Conservation (phyloP, 2,329 filamentous ascomycete genomes). For the Penicillium palitans region DNA sequence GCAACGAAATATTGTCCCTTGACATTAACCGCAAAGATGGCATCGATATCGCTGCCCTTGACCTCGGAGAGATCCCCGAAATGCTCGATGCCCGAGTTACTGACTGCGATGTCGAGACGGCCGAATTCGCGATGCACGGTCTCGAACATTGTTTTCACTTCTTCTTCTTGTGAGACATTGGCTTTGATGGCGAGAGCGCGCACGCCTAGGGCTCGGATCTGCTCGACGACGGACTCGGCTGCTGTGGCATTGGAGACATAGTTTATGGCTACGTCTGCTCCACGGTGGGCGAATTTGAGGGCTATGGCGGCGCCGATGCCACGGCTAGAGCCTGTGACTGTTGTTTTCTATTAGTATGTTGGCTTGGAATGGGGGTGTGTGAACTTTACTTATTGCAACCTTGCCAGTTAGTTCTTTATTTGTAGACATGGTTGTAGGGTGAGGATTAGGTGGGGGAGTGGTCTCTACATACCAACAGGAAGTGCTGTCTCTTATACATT, state of each 20-base stretch:
- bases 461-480: too few relatives aligned
- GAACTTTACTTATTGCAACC: conserved; percentile 20
- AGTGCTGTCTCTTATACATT: neutral
- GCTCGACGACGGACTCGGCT: conserved; percentile 15
- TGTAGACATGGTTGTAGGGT: conserved; percentile 13
- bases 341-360: neutral
- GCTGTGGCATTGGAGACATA: conserved; percentile 16
- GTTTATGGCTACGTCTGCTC: conserved; percentile 23
- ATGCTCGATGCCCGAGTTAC: conserved; percentile 27
- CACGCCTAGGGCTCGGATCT: conserved; percentile 16
- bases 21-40: conserved; percentile 24
- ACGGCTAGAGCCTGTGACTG: conserved; percentile 25
- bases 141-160: conserved; percentile 21
- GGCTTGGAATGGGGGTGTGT: neutral
- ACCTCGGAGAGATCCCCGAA: conserved; percentile 17
- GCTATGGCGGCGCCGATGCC: conserved; percentile 26
- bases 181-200: conserved; percentile 20
- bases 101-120: conserved; percentile 24
- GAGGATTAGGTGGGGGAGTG: neutral
- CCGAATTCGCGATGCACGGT: conserved; percentile 17
- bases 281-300: conserved; percentile 20
- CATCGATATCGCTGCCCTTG: conserved; percentile 21
- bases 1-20: conserved; percentile 29
- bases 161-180: conserved; percentile 20
- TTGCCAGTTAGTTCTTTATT: conserved; percentile 22